Evolutionary conservation across 1,284 basidiomycete species (phyloP), one percentile per base, ranked within the genome.

Genomic region (Erythrobasidium hasegawianum): DNA sequence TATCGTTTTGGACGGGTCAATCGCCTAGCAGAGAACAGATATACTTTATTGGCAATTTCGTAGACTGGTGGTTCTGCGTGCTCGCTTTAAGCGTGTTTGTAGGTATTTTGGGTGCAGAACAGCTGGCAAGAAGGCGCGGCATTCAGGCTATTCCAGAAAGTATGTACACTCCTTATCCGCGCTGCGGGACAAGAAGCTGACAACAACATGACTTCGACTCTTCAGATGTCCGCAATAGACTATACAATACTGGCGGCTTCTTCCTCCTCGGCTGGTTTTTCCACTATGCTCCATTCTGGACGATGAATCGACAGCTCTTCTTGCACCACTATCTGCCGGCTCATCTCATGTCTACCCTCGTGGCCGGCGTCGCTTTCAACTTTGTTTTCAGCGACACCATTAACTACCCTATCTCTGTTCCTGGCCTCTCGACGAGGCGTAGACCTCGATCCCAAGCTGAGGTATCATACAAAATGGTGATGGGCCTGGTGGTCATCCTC

Each of bases 221-320:
- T 59, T 56, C 72, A 89, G 91, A 87, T 66, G 85, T 93, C 29
- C 89, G 93, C 59, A 91, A 93, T 75, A 86, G 96, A 50, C 81
- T 97, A 27, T 89, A 93, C 85, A 94, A 97, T 78, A 92, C 92
- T 59, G 86, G 89, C 22, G 92, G 95, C 39, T 97, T 97, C 82
- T 97, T 98, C 84, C 79, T 93, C 58, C 80, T 92, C 41, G 85
- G 95, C 10, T 99, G 96, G 96, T 87, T 85, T 7, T 90, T 89
- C 70, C 96, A 99, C 79, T 99, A 97, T 80, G 81, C 90, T 75
- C 96, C 96, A 11, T 99, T 98, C 84, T 98, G 90, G 86, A 83
- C 97, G 39, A 97, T 99, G 92, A 88, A 84, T 75, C 89, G 96
- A 60, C 96, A 99, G 76, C 83, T 95, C 38, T 97, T 97, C 83